Percentiles rank a stretch among this genome's conserved stretches.
Evolutionary conservation across 2,329 filamentous ascomycete species (phyloP).

Genomic region (Sphaceloma murrayae): DNA sequence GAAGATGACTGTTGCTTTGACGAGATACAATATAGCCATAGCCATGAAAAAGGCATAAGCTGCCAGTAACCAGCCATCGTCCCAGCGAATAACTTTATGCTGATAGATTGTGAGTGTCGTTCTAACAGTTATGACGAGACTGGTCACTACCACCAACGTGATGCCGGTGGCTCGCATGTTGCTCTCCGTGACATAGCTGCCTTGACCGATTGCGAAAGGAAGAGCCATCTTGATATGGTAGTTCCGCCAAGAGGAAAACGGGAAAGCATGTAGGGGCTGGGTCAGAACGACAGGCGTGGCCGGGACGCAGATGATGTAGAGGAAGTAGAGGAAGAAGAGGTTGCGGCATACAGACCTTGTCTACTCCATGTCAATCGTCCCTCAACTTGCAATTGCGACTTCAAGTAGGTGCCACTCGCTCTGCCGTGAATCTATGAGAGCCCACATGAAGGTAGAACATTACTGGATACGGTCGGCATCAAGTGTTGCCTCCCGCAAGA

Average conservation of each 20-base stretch:
- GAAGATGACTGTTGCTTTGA: conserved; percentile 5
- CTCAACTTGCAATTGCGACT: no score
- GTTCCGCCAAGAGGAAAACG: background rate
- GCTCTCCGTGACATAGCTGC: conserved; percentile 9
- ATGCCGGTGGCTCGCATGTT: conserved; percentile 7
- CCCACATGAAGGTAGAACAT: background rate
- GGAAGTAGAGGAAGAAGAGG: no score
- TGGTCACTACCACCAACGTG: conserved; percentile 8
- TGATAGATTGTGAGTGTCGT: background rate
- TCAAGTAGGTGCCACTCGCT: background rate
- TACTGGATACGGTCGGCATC: conserved; percentile 2
- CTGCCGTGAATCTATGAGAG: background rate
- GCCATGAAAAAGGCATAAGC: conserved; percentile 5
- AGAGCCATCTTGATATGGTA: background rate
- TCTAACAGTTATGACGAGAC: background rate
- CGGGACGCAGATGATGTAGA: no score
- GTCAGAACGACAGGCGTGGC: no score
- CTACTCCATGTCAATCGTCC: no score
- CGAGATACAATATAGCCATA: conserved; percentile 7
- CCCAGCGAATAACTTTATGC: conserved; percentile 3
- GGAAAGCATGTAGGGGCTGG: no score
- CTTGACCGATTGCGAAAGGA: background rate
- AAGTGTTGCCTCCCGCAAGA: conserved; percentile 5
- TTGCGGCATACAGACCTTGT: no score
- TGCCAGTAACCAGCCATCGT: conserved; percentile 9